phyloP scores from a whole-genome alignment of 306 rosid species.

The Begonia peltatifolia region DNA sequence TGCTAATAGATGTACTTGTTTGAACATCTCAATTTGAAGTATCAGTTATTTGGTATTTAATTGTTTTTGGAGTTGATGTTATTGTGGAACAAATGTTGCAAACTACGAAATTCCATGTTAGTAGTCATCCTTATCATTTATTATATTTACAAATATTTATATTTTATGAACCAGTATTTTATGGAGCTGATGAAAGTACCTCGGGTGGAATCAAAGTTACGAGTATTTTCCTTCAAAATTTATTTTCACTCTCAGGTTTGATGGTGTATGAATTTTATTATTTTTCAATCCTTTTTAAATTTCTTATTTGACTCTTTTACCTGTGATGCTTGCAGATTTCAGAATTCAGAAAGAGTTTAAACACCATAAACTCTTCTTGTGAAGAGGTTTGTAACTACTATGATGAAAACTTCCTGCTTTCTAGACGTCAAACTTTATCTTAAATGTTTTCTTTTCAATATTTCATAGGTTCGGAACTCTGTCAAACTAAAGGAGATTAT shows the following conservation, averaged over 20 bases:
- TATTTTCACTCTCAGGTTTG: conserved; percentile 89
- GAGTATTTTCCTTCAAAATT: conserved; percentile 90
- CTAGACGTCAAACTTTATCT: conserved; percentile 17
- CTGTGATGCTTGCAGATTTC: conserved; percentile 30
- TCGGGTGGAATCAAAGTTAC: conserved; percentile 89
- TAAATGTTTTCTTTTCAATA: conserved; percentile 9
- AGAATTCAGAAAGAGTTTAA: conserved; percentile 75
- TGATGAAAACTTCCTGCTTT: conserved; percentile 6
- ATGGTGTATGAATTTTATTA: conserved; percentile 14
- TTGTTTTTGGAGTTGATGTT: no score
- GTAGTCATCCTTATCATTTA: no score
- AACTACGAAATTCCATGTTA: no score
- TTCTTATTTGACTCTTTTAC: not conserved
- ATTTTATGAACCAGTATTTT: conserved; percentile 47
- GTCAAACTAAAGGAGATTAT: conserved; percentile 70
- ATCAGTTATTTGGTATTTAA: no score
- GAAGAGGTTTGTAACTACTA: conserved; percentile 54
- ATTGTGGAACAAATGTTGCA: no score
- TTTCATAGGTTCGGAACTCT: conserved; percentile 62
- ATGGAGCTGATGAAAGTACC: conserved; percentile 98
- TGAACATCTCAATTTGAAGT: no score
- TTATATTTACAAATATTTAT: not conserved
- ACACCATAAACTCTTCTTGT: conserved; percentile 71
- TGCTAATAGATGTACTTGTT: no score
- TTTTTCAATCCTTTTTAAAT: conserved; percentile 1